phyloP scores from a whole-genome alignment of 2,329 filamentous ascomycete species.

The Claviceps lovelessii region DNA sequence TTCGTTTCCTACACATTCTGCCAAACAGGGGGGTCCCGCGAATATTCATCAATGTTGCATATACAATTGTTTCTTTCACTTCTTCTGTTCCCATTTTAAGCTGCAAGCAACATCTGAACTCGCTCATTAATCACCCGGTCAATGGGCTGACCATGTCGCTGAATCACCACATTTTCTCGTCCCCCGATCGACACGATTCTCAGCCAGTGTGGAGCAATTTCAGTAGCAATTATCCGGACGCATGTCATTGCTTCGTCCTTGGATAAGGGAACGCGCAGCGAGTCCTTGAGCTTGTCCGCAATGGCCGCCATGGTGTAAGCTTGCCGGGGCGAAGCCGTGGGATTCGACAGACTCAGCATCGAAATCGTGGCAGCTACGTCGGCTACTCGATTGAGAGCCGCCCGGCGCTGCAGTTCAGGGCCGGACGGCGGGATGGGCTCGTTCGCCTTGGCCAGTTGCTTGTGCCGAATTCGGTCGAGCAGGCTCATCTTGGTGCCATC shows the following conservation, averaged over 20 bases:
- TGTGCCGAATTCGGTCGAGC: conserved; percentile 60
- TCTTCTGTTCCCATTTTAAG: conserved; percentile 5
- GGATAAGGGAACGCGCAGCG: conserved; percentile 41
- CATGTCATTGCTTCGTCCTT: conserved; percentile 36
- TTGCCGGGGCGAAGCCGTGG: conserved; percentile 36
- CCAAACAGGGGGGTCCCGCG: background rate
- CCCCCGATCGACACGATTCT: conserved; percentile 36
- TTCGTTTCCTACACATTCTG: background rate
- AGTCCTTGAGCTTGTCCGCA: conserved; percentile 53
- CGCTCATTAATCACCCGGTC: conserved; percentile 23
- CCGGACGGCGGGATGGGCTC: conserved; percentile 44
- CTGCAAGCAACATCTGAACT: conserved; percentile 19
- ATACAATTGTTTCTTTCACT: background rate
- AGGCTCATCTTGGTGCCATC: conserved; percentile 47
- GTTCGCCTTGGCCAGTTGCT: conserved; percentile 43
- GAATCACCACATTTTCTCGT: conserved; percentile 43
- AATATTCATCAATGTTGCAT: background rate
- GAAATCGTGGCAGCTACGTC: conserved; percentile 54
- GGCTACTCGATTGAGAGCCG: conserved; percentile 52
- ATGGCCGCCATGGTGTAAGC: conserved; percentile 52
- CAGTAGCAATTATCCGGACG: conserved; percentile 35
- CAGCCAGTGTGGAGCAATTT: conserved; percentile 44
- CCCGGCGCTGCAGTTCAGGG: conserved; percentile 43
- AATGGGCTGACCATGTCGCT: conserved; percentile 27
- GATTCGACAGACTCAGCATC: conserved; percentile 46